A percentile compares a stretch with the other conserved stretches of the same genome.
phyloP scores from a whole-genome alignment of 2,329 filamentous ascomycete species.

The Sclerotinia glacialis region DNA sequence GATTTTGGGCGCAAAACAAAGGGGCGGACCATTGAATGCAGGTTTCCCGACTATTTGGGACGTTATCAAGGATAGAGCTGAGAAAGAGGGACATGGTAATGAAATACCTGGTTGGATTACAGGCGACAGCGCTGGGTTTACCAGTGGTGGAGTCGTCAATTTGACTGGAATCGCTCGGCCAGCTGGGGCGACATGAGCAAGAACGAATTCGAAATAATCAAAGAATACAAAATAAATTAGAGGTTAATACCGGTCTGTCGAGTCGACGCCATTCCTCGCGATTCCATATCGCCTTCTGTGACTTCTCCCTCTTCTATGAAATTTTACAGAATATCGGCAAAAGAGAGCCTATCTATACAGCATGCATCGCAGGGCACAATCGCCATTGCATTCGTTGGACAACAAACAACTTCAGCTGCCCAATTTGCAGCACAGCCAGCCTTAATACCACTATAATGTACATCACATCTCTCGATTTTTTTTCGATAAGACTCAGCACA shows the following conservation, averaged over 20 bases:
- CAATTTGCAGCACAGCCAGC: no score
- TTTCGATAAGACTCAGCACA: no score
- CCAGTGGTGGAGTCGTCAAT: conserved; percentile 54
- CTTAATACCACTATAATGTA: no score
- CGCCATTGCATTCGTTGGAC: background rate
- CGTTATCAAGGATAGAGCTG: conserved; percentile 60
- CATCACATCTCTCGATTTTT: no score
- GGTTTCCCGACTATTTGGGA: conserved; percentile 76
- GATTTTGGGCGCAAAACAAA: conserved; percentile 71
- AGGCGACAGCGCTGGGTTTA: conserved; percentile 40
- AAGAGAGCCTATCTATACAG: background rate
- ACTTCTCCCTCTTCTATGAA: background rate
- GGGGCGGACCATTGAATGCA: conserved; percentile 60
- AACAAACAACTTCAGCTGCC: no score
- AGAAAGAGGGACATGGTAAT: conserved; percentile 49
- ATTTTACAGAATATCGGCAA: no score
- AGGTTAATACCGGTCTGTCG: background rate
- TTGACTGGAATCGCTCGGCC: conserved; percentile 52
- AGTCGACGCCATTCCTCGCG: background rate
- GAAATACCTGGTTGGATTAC: conserved; percentile 76
- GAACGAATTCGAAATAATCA: background rate
- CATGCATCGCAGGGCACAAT: background rate
- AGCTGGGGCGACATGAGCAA: conserved; percentile 40
- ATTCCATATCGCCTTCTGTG: background rate
- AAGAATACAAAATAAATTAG: background rate